These are phyloP conservation scores for Arabidopsis hybrid DNA, from an alignment of 441 rosid species.

Conservation along the genomic window DNA sequence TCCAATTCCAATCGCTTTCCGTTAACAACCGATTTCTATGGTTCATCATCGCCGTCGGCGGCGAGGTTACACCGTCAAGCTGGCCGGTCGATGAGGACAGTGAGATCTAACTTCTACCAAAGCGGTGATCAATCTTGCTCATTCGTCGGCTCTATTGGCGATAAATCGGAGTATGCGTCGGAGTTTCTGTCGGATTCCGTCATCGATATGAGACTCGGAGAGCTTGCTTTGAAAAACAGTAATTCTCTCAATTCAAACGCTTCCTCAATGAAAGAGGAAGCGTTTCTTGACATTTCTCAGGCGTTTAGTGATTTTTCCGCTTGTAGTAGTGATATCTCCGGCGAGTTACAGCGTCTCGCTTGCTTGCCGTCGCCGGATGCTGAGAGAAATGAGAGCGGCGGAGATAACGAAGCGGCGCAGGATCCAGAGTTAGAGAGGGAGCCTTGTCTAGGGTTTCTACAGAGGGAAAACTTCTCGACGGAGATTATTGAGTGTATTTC, in stretches of 20 bases:
- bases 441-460: conserved; percentile 83
- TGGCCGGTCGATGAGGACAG: conserved; percentile 92
- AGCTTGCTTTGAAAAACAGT: conserved; percentile 60
- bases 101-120: conserved; percentile 70
- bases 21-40: conserved; percentile 46
- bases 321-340: conserved; percentile 88
- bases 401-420: conserved; percentile 6
- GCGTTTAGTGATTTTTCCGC: conserved; percentile 85
- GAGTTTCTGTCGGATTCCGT: conserved; percentile 83
- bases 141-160: conserved; percentile 53
- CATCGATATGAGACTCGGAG: conserved; percentile 85
- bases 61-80: conserved; percentile 58
- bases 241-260: conserved; percentile 51
- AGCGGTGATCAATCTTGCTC: conserved; percentile 57
- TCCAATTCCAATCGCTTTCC: conserved; percentile 62
- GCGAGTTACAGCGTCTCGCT: conserved; percentile 87
- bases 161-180: conserved; percentile 56
- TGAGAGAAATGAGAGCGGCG: conserved; percentile 28
- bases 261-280: conserved; percentile 51
- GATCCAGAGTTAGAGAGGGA: conserved; percentile 57
- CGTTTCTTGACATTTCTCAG: conserved; percentile 75
- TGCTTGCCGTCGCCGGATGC: conserved; percentile 62
- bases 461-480: conserved; percentile 84
- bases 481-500: conserved; percentile 93
- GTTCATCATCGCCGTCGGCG: conserved; percentile 46